Conservation (phyloP, 164 flowering plant species). For the Berberis thunbergii region DNA sequence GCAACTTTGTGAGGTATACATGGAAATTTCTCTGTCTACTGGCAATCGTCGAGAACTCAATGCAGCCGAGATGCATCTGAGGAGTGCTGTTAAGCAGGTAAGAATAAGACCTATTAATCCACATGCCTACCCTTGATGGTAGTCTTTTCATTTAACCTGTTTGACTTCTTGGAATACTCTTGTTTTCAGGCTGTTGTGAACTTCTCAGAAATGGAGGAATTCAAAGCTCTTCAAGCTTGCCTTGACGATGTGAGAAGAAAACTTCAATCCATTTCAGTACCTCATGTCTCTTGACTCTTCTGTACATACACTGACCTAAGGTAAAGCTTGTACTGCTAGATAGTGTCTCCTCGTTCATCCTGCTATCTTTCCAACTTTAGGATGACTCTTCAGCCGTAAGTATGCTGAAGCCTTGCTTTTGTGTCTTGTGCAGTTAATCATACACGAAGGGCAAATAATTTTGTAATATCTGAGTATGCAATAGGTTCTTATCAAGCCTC, state of each 20-base stretch:
- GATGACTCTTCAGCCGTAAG: neutral
- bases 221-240: conserved; percentile 39
- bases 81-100: conserved; percentile 61
- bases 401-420: neutral
- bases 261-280: conserved; percentile 17
- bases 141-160: neutral
- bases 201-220: conserved; percentile 56
- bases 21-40: conserved; percentile 50
- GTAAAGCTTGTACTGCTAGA: neutral
- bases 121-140: neutral
- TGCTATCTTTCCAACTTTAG: neutral
- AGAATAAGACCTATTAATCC: neutral
- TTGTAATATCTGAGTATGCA: too few relatives aligned
- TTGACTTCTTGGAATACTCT: neutral
- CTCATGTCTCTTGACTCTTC: neutral
- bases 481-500: too few relatives aligned
- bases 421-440: neutral
- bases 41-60: conserved; percentile 48
- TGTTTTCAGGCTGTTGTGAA: conserved; percentile 35
- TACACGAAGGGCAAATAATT: neutral
- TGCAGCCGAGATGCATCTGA: conserved; percentile 75
- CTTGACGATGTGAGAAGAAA: conserved; percentile 38
- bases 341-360: neutral
- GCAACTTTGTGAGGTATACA: conserved; percentile 72
- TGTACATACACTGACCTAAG: neutral